Evolutionary conservation across 129 eudicot genomes (phyloP), one percentile per base, ranked within the genome.

Genomic region (Erigeron canadensis): DNA sequence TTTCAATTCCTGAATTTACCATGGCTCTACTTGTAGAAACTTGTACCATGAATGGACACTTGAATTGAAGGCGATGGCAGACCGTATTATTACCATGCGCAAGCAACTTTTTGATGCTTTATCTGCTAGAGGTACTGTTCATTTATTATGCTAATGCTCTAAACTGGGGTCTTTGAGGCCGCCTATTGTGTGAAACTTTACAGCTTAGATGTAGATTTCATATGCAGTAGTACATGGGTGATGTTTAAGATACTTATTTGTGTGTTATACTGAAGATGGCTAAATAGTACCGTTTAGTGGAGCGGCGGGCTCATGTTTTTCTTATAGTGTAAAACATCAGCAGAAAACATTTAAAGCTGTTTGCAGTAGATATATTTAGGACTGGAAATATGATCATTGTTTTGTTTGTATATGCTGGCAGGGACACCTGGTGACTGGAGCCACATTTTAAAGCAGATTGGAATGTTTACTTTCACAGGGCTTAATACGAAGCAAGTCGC

Each of bases 351-450:
- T 16, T 22, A 58, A 10, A 60, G 3, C 10, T 60, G 65, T 34
- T 60, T 60, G 65, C 65, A 11, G 12, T 15, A 2, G 15, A 50
- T 50, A 50, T 1, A 13, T 50, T 50, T 50, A 13, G 56, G 18
- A 50, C 18, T 34, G 6, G 53, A 56, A 19, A 47, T 23, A 44
- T 41, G 46, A 63, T 10, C 9, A 38, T 13, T 55, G 41, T 11
- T 41, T 8, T 41, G 11, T 77, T 37, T 18, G 5, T 45, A 4
- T 65, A 15, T 68, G 4, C 17, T 8, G 13, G 73, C 78, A 93
- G 98, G 87, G 65, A 93, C 98, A 69, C 98, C 98, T 70, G 98
- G 98, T 69, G 98, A 93, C 75, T 93, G 98, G 98, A 93, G 90
- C 70, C 98, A 93, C 80, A 93, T 93, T 43, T 82, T 87, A 72